Conservation (phyloP, 805 yeast genomes). For the Candida awuae region DNA sequence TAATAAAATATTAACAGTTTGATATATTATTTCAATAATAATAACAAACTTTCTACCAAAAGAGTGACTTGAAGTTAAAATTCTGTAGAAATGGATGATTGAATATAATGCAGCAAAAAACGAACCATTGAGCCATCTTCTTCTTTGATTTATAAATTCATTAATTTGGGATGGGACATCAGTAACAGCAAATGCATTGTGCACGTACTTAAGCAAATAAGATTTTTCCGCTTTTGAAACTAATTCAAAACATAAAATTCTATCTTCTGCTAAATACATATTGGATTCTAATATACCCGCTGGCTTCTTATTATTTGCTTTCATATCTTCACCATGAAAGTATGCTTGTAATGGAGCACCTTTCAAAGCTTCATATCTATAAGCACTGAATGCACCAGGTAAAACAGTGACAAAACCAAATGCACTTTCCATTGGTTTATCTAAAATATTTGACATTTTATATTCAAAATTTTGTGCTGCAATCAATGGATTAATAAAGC, state of each 20-base stretch:
- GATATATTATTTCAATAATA: slow-evolving; percentile 71
- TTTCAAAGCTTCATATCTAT: slow-evolving; percentile 67
- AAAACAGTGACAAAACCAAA: slow-evolving; percentile 91
- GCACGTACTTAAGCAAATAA: slow-evolving; percentile 77
- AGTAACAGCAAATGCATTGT: slow-evolving; percentile 83
- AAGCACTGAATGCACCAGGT: slow-evolving; percentile 96
- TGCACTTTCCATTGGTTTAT: slow-evolving; percentile 88
- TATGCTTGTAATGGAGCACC: slow-evolving; percentile 84
- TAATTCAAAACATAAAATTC: slow-evolving; percentile 89
- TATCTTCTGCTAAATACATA: slow-evolving; percentile 95
- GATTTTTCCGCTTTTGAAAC: slow-evolving; percentile 68
- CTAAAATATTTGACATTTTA: slow-evolving; percentile 87
- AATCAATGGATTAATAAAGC: slow-evolving; percentile 67
- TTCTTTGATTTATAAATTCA: slow-evolving; percentile 84
- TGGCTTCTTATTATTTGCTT: slow-evolving; percentile 41
- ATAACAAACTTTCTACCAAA: slow-evolving; percentile 57
- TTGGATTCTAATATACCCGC: slow-evolving; percentile 88
- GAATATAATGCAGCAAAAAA: slow-evolving; percentile 91
- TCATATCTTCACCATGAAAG: slow-evolving; percentile 87
- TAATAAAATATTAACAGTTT: slow-evolving; percentile 60
- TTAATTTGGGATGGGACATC: slow-evolving; percentile 87
- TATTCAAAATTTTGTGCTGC: slow-evolving; percentile 97
- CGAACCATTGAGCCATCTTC: slow-evolving; percentile 97
- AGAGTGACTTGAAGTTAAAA: slow-evolving; percentile 74
- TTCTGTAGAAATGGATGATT: slow-evolving; percentile 60